Percentiles rank a stretch among this genome's conserved stretches.
Conservation (phyloP, 768 basidiomycete species). For the Collybia mongolica region DNA sequence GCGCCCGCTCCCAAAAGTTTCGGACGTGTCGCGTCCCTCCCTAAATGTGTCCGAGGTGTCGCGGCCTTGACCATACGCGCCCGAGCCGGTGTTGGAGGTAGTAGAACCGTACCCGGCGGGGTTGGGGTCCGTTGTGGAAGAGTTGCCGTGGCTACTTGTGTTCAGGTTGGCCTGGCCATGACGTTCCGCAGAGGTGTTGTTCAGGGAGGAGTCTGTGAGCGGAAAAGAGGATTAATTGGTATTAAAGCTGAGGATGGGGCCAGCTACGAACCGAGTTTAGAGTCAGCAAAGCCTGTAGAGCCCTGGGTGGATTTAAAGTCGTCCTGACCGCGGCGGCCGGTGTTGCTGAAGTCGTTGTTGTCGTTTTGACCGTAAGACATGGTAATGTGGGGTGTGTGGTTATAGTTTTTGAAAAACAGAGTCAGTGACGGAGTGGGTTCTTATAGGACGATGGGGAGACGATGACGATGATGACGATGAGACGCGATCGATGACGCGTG, state of each 20-base stretch:
- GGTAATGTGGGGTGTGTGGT: neutral
- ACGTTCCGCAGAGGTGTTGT: neutral
- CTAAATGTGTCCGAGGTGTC: neutral
- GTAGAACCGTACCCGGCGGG: neutral
- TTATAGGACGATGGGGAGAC: neutral
- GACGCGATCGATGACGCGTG: neutral
- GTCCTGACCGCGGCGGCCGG: no score
- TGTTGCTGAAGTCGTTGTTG: no score
- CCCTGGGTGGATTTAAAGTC: slow-evolving; percentile 1
- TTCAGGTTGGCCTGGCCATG: neutral
- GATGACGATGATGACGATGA: slow-evolving; percentile 5
- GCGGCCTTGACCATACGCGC: neutral
- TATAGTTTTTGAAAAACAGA: neutral
- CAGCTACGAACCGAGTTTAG: neutral
- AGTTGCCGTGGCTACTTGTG: no score
- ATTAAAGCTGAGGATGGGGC: neutral
- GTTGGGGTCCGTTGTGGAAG: neutral
- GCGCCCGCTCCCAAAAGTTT: neutral
- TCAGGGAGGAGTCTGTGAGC: neutral
- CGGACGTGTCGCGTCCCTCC: neutral
- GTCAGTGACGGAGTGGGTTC: neutral
- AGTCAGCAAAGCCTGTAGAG: neutral
- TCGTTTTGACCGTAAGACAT: slow-evolving; percentile 4
- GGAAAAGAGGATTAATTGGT: neutral
- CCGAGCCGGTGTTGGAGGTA: neutral